Percentiles rank a stretch among this genome's conserved stretches.
Conservation (phyloP, 139 green algal species). For the Tetradesmus lagerheimii region DNA sequence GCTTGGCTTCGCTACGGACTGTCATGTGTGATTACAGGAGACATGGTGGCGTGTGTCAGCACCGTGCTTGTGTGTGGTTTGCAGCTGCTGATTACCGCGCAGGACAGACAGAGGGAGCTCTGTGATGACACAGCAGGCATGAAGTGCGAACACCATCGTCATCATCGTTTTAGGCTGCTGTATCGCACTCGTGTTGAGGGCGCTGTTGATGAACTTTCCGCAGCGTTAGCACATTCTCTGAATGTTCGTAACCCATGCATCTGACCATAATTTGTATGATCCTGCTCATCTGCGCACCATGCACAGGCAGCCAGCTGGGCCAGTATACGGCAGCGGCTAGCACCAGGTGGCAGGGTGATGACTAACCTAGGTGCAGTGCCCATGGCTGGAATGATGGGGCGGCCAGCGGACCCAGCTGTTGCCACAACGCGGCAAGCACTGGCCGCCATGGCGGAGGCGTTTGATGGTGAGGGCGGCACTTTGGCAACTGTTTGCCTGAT, state of each 20-base stretch:
- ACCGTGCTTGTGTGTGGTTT: not conserved
- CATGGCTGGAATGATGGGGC: not conserved
- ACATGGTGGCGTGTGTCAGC: no score
- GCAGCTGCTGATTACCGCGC: not conserved
- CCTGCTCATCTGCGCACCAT: not conserved
- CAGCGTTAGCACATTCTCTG: no score
- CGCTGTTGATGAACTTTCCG: no score
- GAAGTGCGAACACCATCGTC: not conserved
- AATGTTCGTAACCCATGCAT: no score
- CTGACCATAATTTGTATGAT: not conserved
- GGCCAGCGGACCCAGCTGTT: not conserved
- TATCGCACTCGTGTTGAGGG: no score
- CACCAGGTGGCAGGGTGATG: constrained; percentile 20
- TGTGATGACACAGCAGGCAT: not conserved
- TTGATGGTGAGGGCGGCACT: constrained; percentile 36
- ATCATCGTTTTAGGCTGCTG: no score
- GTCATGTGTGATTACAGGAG: no score
- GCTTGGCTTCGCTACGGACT: no score
- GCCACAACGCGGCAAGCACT: constrained; percentile 9
- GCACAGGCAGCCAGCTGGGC: constrained; percentile 28
- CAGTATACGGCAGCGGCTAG: constrained; percentile 28
- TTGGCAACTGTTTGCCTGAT: no score
- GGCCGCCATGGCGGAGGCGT: constrained; percentile 35
- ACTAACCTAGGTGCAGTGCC: constrained; percentile 35
- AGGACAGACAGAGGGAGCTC: no score